These are phyloP conservation scores for Castanea sativa DNA, from an alignment of 306 rosid genomes.

Conservation along the genomic window DNA sequence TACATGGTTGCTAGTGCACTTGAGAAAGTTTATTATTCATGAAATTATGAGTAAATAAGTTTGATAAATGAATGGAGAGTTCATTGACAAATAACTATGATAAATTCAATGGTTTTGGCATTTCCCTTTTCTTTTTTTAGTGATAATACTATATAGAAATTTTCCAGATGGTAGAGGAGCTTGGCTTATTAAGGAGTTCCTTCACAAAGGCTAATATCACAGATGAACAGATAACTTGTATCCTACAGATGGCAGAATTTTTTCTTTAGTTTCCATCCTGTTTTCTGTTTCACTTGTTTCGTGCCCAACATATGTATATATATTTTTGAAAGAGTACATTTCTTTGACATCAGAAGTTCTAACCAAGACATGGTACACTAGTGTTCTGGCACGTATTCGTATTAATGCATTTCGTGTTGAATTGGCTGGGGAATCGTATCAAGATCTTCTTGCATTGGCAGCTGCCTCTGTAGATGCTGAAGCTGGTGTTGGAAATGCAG, in stretches of 20 bases:
- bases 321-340: slow-evolving; percentile 20
- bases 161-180: slow-evolving; percentile 85
- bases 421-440: slow-evolving; percentile 56
- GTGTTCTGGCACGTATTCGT: slow-evolving; percentile 71
- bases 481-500: slow-evolving; percentile 81
- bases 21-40: neutral
- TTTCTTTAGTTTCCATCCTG: neutral
- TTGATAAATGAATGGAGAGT: slow-evolving; percentile 10
- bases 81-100: neutral
- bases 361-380: slow-evolving; percentile 76
- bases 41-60: slow-evolving; percentile 6
- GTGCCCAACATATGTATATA: neutral
- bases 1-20: neutral
- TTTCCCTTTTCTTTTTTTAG: neutral
- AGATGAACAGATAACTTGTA: slow-evolving; percentile 67
- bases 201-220: slow-evolving; percentile 38
- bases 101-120: slow-evolving; percentile 18
- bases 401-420: slow-evolving; percentile 87
- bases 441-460: slow-evolving; percentile 71
- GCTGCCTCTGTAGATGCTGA: slow-evolving; percentile 79
- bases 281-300: neutral
- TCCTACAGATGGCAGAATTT: slow-evolving; percentile 41
- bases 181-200: slow-evolving; percentile 57
- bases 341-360: slow-evolving; percentile 71
- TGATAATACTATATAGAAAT: slow-evolving; percentile 13